These are phyloP conservation scores for Fusarium subtropicale DNA, from an alignment of 2,329 filamentous ascomycete genomes.

Conservation along the genomic window DNA sequence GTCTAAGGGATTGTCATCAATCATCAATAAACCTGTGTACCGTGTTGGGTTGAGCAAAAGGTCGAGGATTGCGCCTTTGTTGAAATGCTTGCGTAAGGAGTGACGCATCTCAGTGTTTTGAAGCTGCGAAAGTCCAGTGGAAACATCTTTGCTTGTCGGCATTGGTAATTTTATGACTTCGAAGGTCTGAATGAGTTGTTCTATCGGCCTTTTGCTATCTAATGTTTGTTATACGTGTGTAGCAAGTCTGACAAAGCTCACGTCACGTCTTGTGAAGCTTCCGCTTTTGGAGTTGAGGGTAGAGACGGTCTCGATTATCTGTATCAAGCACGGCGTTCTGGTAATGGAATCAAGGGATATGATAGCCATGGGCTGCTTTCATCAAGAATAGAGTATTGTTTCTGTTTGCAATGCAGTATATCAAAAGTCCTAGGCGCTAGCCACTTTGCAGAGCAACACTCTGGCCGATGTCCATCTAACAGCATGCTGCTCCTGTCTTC, in stretches of 20 bases:
- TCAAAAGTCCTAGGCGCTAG: neutral
- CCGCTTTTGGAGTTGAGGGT: neutral
- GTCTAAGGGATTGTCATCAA: slow-evolving; percentile 35
- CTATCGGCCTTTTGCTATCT: neutral
- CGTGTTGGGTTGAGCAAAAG: slow-evolving; percentile 65
- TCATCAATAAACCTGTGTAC: slow-evolving; percentile 56
- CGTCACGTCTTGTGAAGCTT: neutral
- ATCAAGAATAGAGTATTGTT: slow-evolving; percentile 5
- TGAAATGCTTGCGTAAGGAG: slow-evolving; percentile 68
- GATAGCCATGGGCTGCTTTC: neutral
- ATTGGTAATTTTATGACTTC: slow-evolving; percentile 3
- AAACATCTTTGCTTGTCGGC: neutral
- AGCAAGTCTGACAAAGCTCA: neutral
- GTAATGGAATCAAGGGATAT: slow-evolving; percentile 2
- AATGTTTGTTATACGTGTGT: neutral
- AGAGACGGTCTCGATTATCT: neutral
- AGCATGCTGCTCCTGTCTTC: neutral
- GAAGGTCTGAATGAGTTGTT: neutral
- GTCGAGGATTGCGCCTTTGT: slow-evolving; percentile 62
- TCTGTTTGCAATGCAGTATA: neutral
- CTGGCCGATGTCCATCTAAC: neutral
- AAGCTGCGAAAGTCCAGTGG: neutral
- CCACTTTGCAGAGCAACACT: neutral
- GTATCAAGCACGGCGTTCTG: slow-evolving; percentile 22
- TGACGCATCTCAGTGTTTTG: neutral